These are phyloP conservation scores for Phoma herbarum DNA, from an alignment of 2,329 filamentous ascomycete genomes.

Conservation along the genomic window DNA sequence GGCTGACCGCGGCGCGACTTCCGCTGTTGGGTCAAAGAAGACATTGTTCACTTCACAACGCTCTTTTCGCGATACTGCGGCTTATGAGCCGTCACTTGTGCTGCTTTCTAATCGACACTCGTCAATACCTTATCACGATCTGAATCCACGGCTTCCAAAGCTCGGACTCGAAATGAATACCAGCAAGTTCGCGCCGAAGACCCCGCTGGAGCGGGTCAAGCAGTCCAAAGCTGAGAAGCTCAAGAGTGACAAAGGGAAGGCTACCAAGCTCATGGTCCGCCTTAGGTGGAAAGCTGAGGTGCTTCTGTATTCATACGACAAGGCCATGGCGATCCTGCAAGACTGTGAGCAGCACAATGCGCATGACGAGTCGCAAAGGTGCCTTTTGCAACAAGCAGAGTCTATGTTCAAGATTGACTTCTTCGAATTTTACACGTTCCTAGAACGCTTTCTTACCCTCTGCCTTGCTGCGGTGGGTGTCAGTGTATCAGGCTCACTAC, in stretches of 20 bases:
- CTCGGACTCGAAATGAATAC: slow-evolving; percentile 27
- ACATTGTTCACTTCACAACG: slow-evolving; percentile 1
- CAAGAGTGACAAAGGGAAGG: slow-evolving; percentile 43
- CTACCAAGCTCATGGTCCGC: slow-evolving; percentile 37
- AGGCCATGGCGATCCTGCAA: slow-evolving; percentile 39
- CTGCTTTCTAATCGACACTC: neutral
- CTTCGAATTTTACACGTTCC: slow-evolving; percentile 76
- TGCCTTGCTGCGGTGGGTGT: slow-evolving; percentile 72
- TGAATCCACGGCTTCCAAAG: neutral
- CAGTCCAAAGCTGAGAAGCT: slow-evolving; percentile 39
- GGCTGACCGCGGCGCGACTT: neutral
- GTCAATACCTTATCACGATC: neutral
- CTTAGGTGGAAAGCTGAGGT: slow-evolving; percentile 50
- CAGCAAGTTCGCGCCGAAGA: slow-evolving; percentile 46
- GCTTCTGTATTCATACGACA: slow-evolving; percentile 41
- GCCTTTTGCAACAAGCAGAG: slow-evolving; percentile 41
- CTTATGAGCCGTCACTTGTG: neutral
- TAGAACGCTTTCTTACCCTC: slow-evolving; percentile 75
- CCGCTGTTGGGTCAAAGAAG: neutral
- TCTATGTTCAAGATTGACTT: slow-evolving; percentile 80
- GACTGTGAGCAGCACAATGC: slow-evolving; percentile 28
- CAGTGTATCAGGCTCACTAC: slow-evolving; percentile 50
- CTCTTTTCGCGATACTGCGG: neutral
- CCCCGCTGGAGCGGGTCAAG: slow-evolving; percentile 35
- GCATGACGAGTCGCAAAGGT: slow-evolving; percentile 20